phyloP scores from a whole-genome alignment of 805 yeast species.

The Teunomyces funiuensis region DNA sequence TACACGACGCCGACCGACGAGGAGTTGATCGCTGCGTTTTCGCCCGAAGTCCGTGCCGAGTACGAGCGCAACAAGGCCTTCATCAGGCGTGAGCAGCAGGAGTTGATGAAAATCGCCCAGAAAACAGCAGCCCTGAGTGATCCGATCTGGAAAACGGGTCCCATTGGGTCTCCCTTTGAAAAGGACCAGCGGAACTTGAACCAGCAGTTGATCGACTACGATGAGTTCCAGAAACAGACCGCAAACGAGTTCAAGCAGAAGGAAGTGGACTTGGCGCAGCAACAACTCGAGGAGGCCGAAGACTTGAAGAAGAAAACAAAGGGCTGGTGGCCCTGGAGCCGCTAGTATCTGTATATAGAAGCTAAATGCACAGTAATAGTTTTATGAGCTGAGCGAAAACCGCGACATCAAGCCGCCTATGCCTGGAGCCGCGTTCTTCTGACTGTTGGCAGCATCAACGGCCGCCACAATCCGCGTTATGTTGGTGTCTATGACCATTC shows the following conservation, averaged over 20 bases:
- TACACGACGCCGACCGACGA: conserved; percentile 86
- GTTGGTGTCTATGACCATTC: conserved; percentile 95
- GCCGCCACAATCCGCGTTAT: conserved; percentile 78
- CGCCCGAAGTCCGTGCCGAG: conserved; percentile 80
- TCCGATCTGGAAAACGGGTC: conserved; percentile 83
- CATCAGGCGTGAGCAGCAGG: conserved; percentile 67
- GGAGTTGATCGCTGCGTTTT: conserved; percentile 64
- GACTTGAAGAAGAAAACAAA: conserved; percentile 12
- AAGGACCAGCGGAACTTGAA: conserved; percentile 37
- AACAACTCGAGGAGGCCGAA: conserved; percentile 29
- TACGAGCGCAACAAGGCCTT: conserved; percentile 64
- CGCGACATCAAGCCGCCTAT: conserved; percentile 3
- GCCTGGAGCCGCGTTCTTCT: conserved; percentile 30
- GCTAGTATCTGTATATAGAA: background rate
- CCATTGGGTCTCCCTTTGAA: conserved; percentile 68
- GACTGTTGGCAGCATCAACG: conserved; percentile 69
- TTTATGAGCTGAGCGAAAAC: background rate
- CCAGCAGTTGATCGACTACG: conserved; percentile 42
- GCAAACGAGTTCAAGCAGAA: conserved; percentile 42
- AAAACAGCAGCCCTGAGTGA: conserved; percentile 65
- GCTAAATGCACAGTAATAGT: background rate
- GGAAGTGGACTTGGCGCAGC: conserved; percentile 32
- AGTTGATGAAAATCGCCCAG: conserved; percentile 64
- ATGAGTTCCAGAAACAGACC: conserved; percentile 46
- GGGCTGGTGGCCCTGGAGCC: background rate